Conservation (phyloP, 352 stramenopile genomes). For the Pythium biforme region DNA sequence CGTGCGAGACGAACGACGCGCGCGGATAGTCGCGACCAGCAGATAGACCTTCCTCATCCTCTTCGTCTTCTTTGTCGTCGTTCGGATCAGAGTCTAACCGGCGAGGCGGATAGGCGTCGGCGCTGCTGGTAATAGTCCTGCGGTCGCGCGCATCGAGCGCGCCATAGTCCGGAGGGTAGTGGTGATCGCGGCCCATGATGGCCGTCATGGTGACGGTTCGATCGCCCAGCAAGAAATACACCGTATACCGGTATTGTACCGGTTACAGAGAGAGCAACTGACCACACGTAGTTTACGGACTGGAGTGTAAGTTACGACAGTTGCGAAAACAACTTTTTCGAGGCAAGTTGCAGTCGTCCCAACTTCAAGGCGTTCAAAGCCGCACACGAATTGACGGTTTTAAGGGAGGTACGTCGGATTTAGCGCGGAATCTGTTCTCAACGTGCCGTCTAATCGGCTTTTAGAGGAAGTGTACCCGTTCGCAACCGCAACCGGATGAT, state of each 20-base stretch:
- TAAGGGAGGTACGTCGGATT: background rate
- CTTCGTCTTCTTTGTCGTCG: background rate
- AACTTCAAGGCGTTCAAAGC: slow-evolving; percentile 11
- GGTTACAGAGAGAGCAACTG: too few relatives aligned
- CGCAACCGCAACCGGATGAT: background rate
- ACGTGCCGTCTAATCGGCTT: slow-evolving; percentile 26
- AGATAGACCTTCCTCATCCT: background rate
- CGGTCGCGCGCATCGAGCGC: too few relatives aligned
- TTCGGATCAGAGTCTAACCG: too few relatives aligned
- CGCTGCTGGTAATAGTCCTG: too few relatives aligned
- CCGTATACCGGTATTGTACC: background rate
- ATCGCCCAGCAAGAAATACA: background rate
- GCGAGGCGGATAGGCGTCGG: background rate
- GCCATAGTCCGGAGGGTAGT: background rate
- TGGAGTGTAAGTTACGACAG: too few relatives aligned
- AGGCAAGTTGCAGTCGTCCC: slow-evolving; percentile 6
- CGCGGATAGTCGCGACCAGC: slow-evolving; percentile 2
- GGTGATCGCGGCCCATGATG: background rate
- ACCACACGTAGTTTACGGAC: too few relatives aligned
- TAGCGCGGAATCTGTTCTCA: background rate
- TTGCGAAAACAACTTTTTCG: background rate
- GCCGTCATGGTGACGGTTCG: background rate
- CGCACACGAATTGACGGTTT: slow-evolving; percentile 3
- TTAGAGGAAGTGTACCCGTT: slow-evolving; percentile 8
- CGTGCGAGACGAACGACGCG: slow-evolving; percentile 6